Evolutionary conservation across 805 yeast genomes (phyloP).

Genomic region (Ogataea degrootiae): DNA sequence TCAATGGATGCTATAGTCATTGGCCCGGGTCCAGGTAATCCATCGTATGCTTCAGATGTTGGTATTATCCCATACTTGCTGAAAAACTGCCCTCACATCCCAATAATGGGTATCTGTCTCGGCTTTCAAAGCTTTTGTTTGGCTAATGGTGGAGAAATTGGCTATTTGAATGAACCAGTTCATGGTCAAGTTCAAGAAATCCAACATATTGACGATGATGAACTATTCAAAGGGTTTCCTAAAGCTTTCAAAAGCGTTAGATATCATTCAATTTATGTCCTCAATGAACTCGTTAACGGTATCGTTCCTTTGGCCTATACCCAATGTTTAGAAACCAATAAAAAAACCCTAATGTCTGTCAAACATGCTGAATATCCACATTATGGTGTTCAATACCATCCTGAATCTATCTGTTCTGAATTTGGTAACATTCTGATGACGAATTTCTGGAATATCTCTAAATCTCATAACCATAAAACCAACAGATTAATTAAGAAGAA

Average conservation of each 20-base stretch:
- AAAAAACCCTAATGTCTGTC: conserved; percentile 71
- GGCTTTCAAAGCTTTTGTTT: conserved; percentile 85
- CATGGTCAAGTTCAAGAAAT: conserved; percentile 83
- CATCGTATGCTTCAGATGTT: conserved; percentile 54
- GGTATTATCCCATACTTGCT: conserved; percentile 66
- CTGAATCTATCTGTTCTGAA: conserved; percentile 85
- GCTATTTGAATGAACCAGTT: conserved; percentile 50
- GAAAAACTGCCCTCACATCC: conserved; percentile 37
- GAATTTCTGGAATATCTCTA: conserved; percentile 58
- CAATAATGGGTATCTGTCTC: conserved; percentile 85
- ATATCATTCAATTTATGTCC: conserved; percentile 79
- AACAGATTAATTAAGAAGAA: neutral
- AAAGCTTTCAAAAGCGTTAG: conserved; percentile 63
- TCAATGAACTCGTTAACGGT: conserved; percentile 11
- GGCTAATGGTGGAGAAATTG: conserved; percentile 50
- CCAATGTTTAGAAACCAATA: conserved; percentile 30
- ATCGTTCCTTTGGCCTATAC: conserved; percentile 63
- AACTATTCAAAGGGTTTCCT: conserved; percentile 40
- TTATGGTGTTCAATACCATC: conserved; percentile 96
- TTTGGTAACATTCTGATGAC: conserved; percentile 54
- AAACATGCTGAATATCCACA: conserved; percentile 58
- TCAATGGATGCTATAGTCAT: conserved; percentile 71
- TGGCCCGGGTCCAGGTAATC: conserved; percentile 99
- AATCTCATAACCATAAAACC: conserved; percentile 14
- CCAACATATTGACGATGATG: conserved; percentile 16